Percentiles rank a stretch among this genome's conserved stretches.
These are phyloP conservation scores for Uronychia setigera DNA, from an alignment of 73 alveolate genomes.

Conservation along the genomic window DNA sequence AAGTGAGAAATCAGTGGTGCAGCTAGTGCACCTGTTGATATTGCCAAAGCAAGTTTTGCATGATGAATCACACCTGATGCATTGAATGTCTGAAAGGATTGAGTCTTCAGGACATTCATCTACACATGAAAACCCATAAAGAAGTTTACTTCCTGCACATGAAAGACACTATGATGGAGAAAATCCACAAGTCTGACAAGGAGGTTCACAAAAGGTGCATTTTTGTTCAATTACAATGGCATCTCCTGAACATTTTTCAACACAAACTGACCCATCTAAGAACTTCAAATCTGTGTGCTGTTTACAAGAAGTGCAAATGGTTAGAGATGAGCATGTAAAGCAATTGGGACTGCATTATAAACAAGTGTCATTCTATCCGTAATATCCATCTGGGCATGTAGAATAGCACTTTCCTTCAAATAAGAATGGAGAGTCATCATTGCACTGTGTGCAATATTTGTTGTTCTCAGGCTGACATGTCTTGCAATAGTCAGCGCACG, in stretches of 20 bases:
- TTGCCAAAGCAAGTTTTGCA: not conserved
- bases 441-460: not conserved
- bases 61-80: not conserved
- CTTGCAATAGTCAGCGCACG: not conserved
- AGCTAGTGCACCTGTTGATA: not conserved
- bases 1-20: not conserved
- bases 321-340: not conserved
- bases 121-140: not conserved
- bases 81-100: not conserved
- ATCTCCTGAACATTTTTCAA: not conserved
- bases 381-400: not conserved
- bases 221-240: not conserved
- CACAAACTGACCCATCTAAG: not conserved
- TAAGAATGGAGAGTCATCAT: not conserved
- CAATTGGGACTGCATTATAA: not conserved
- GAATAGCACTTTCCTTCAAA: not conserved
- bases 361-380: not conserved
- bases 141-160: not conserved
- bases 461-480: not conserved
- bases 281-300: not conserved
- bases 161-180: not conserved
- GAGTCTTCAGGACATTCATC: not conserved
- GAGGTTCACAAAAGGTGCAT: not conserved
- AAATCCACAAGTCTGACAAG: not conserved
- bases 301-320: not conserved